Percentiles rank a stretch among this genome's conserved stretches.
phyloP scores from a whole-genome alignment of 1,139 yeast genomes.

The Geotrichum bryndzae region DNA sequence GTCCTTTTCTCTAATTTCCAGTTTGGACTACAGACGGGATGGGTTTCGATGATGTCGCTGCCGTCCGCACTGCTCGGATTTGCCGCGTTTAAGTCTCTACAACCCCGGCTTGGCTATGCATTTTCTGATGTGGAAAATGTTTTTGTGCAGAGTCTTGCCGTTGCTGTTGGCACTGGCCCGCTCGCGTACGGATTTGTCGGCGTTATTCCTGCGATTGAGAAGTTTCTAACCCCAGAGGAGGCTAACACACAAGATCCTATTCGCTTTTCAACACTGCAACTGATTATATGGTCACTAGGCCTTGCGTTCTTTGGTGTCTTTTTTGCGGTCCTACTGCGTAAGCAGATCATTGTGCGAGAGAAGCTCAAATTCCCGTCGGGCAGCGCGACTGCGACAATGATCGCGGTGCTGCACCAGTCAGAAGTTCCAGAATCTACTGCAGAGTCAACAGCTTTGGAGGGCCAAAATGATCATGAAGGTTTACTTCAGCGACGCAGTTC shows the following conservation, averaged over 20 bases:
- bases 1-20: conserved; percentile 87
- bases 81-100: conserved; percentile 59
- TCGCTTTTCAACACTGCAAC: conserved; percentile 38
- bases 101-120: conserved; percentile 41
- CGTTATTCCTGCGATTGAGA: conserved; percentile 93
- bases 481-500: conserved; percentile 1
- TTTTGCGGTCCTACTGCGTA: conserved; percentile 83
- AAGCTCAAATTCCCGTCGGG: conserved; percentile 93
- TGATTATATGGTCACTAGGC: conserved; percentile 77
- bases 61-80: conserved; percentile 89
- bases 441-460: background rate
- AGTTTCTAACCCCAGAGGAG: conserved; percentile 70
- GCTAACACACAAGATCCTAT: conserved; percentile 48
- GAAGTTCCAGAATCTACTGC: conserved; percentile 7
- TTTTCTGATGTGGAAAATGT: conserved; percentile 93
- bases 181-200: conserved; percentile 92
- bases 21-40: conserved; percentile 94
- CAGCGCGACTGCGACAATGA: conserved; percentile 89
- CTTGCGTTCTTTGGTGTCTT: conserved; percentile 91
- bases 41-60: conserved; percentile 99
- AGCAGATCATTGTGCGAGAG: conserved; percentile 77
- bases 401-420: conserved; percentile 72
- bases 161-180: conserved; percentile 97
- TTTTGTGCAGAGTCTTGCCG: conserved; percentile 84
- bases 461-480: background rate